Conservation (phyloP, 2,329 filamentous ascomycete genomes). For the Epichloe coenophiala region DNA sequence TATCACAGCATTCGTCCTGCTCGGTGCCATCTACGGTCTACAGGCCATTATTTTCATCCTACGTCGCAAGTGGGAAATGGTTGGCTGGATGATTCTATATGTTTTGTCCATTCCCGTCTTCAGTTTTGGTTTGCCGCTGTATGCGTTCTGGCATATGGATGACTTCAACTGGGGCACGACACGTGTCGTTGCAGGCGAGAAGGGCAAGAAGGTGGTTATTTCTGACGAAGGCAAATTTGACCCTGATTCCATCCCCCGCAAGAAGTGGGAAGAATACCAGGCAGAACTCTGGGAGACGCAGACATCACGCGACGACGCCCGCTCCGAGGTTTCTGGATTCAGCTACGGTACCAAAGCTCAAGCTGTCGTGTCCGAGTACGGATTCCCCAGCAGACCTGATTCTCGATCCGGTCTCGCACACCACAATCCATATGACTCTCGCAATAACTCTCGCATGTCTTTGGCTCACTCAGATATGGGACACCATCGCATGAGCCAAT, state of each 20-base stretch:
- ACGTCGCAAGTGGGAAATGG: conserved; percentile 97
- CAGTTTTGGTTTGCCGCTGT: conserved; percentile 77
- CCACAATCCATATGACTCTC: conserved; percentile 36
- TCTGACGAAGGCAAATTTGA: conserved; percentile 98
- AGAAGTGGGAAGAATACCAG: conserved; percentile 99
- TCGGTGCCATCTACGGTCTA: conserved; percentile 92
- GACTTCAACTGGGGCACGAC: conserved; percentile 99
- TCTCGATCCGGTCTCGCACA: conserved; percentile 39
- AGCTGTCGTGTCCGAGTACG: conserved; percentile 56
- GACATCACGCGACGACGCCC: conserved; percentile 66
- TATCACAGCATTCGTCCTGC: conserved; percentile 73
- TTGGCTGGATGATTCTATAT: conserved; percentile 98
- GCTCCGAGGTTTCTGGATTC: conserved; percentile 82
- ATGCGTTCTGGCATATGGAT: conserved; percentile 99
- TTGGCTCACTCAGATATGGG: conserved; percentile 60
- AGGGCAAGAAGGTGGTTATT: conserved; percentile 82
- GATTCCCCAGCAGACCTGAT: conserved; percentile 42
- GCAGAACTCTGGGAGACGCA: conserved; percentile 94
- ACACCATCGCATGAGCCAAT: conserved; percentile 46
- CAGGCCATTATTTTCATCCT: conserved; percentile 96
- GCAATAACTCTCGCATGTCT: conserved; percentile 57
- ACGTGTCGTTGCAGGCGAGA: conserved; percentile 88
- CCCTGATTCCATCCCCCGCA: conserved; percentile 73
- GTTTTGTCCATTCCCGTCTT: conserved; percentile 84
- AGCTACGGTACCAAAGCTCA: conserved; percentile 83